phyloP scores from a whole-genome alignment of 2,329 filamentous ascomycete genomes.

The Ceratocystiopsis minuta region DNA sequence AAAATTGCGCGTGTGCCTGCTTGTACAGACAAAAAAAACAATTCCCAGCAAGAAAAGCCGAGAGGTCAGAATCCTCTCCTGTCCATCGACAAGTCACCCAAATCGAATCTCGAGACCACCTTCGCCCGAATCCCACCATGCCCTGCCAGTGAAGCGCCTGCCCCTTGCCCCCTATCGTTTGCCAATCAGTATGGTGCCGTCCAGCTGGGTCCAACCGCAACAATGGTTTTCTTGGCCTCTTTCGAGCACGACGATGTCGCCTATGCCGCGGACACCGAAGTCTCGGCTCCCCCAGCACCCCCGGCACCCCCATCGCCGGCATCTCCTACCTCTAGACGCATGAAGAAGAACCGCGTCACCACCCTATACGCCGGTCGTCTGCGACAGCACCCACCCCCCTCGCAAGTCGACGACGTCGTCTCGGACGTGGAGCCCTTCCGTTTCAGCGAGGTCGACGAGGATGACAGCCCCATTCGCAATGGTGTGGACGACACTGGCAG shows the following conservation, averaged over 20 bases:
- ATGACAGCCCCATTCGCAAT: constrained; percentile 1
- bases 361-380: constrained; percentile 11
- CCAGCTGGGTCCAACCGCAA: constrained; percentile 1
- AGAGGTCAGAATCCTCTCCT: too few species aligned
- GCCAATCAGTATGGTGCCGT: constrained; percentile 1
- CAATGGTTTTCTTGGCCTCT: constrained; percentile 6
- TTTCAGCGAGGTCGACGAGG: constrained; percentile 3
- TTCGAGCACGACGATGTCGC: constrained; percentile 10
- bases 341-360: constrained; percentile 10
- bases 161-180: too few species aligned
- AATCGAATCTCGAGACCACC: too few species aligned
- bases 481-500: constrained; percentile 2
- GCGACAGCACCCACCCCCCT: constrained; percentile 13
- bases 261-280: constrained; percentile 11
- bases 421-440: constrained; percentile 9
- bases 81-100: too few species aligned
- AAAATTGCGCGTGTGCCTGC: too few species aligned
- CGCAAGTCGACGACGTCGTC: constrained; percentile 13
- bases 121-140: too few species aligned
- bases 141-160: too few species aligned
- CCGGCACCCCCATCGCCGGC: background rate
- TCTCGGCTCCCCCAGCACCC: background rate
- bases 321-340: constrained; percentile 6
- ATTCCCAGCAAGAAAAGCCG: too few species aligned
- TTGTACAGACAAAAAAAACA: too few species aligned